Base-by-base conservation (phyloP, 768 basidiomycete species). In the Serendipita vermifera region DNA sequence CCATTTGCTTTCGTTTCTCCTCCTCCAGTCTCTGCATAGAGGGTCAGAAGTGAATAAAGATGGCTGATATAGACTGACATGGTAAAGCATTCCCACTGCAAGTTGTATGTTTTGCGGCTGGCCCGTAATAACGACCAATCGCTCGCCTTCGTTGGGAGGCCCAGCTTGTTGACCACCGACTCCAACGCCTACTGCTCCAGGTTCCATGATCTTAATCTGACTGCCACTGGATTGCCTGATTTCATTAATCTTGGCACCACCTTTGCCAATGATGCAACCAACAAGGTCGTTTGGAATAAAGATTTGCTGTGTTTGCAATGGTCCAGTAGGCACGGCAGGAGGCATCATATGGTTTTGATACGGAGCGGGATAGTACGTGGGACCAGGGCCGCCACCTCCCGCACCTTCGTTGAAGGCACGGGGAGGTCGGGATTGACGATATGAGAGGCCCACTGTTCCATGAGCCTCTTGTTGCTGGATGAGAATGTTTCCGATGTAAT, bases 141-240 rank as follows among this genome's bases (percentile, higher is more conserved):
- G 72, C 69, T 97, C 93, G 40, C 87, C 86, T 64, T 92, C 88
- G 31, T 81, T 79, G 32, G 83, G 85, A 2, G 83, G 77, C 9
- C 86, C 81, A 22, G 60, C 60, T n/a, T 59, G 53, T 17, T 79
- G 81, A 14, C 84, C 85, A 33, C 55, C 55, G 29, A 38, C 59
- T 15, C 81, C 80, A 3, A 78, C 77, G 26, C 79, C 81, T 5
- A 76, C 76, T 9, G 88, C 88, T 51, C 91, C 92, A 32, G 94
- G 92, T 63, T 99, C 96, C 85, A 94, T 96, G 55, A 99, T 97
- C 71, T 96, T 91, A 70, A 99, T 97, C 64, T 92, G 85, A 68
- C 92, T 94, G 26, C 85, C 85, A 60, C 89, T 93, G 80, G 90
- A 86, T 61, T 90, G 83, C 62, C 96, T 78, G 60, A 99, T 96